phyloP scores from a whole-genome alignment of 345 rosid species.

The Brassica juncea region DNA sequence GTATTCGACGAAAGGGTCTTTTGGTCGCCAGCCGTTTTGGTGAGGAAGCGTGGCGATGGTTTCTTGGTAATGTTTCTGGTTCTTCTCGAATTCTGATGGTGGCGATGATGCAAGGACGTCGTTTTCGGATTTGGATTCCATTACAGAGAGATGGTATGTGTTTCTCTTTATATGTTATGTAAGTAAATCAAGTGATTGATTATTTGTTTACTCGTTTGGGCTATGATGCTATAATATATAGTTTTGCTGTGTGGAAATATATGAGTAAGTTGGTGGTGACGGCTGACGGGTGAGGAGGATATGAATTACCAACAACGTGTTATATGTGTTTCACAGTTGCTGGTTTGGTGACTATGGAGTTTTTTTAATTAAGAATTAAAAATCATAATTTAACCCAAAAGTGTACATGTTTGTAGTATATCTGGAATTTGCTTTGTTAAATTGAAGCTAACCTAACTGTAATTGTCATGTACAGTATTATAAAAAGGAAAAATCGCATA shows the following conservation, averaged over 20 bases:
- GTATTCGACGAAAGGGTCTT: slow-evolving; percentile 29
- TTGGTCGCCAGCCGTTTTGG: slow-evolving; percentile 35
- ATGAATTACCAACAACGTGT: slow-evolving; percentile 21
- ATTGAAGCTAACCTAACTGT: background rate
- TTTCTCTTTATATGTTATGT: background rate
- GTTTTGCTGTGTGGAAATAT: background rate
- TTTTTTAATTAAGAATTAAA: background rate
- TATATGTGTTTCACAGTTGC: slow-evolving; percentile 21
- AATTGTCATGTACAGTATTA: background rate
- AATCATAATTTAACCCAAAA: background rate
- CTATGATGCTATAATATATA: slow-evolving; percentile 15
- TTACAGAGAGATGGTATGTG: background rate
- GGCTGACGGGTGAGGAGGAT: slow-evolving; percentile 15
- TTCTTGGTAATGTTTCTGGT: slow-evolving; percentile 35
- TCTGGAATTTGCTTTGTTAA: too few relatives aligned
- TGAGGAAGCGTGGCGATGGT: slow-evolving; percentile 34
- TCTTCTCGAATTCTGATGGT: slow-evolving; percentile 35
- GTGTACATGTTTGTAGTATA: background rate
- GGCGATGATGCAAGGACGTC: background rate
- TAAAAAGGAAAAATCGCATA: too few relatives aligned
- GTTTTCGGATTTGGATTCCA: slow-evolving; percentile 30
- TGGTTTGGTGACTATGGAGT: slow-evolving; percentile 29
- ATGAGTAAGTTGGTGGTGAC: slow-evolving; percentile 33
- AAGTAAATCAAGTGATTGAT: background rate
- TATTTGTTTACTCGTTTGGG: slow-evolving; percentile 13